A percentile compares a stretch with the other conserved stretches of the same genome.
Evolutionary conservation across 1,284 basidiomycete genomes (phyloP).

Genomic region (Trichosporon ovoides): DNA sequence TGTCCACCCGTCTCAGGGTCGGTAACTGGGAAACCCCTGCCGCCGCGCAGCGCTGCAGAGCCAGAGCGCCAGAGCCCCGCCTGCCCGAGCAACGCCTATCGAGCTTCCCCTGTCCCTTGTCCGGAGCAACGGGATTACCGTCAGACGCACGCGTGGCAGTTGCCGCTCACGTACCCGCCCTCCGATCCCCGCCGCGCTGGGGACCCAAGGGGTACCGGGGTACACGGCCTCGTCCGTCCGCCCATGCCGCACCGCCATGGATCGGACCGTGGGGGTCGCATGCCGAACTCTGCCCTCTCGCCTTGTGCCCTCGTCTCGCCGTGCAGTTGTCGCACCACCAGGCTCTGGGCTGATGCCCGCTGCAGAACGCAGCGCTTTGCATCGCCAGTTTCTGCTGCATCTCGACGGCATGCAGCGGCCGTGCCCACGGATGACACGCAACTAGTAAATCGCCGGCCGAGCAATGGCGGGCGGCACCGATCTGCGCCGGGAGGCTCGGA

Average conservation of each 20-base stretch:
- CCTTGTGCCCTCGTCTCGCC: no score
- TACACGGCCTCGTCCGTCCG: not conserved
- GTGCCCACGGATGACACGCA: not conserved
- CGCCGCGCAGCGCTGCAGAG: not conserved
- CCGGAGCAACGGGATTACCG: conserved; percentile 3
- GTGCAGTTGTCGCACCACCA: no score
- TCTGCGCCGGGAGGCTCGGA: not conserved
- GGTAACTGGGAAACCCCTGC: not conserved
- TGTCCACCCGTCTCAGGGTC: not conserved
- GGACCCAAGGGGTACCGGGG: not conserved
- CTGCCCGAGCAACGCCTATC: not conserved
- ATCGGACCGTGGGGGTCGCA: no score
- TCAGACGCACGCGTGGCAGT: not conserved
- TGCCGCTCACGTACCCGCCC: not conserved
- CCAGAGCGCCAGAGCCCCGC: not conserved
- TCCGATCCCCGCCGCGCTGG: not conserved
- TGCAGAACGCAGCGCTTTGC: not conserved
- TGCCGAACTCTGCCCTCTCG: no score
- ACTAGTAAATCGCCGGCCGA: conserved; percentile 1
- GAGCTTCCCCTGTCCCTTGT: not conserved
- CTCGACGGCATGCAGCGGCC: no score
- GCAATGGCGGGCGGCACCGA: no score
- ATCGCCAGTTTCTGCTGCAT: not conserved
- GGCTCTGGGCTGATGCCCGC: no score
- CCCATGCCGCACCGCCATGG: no score